Evolutionary conservation across 2,329 filamentous ascomycete species (phyloP).

Genomic region (Alternaria arborescens): DNA sequence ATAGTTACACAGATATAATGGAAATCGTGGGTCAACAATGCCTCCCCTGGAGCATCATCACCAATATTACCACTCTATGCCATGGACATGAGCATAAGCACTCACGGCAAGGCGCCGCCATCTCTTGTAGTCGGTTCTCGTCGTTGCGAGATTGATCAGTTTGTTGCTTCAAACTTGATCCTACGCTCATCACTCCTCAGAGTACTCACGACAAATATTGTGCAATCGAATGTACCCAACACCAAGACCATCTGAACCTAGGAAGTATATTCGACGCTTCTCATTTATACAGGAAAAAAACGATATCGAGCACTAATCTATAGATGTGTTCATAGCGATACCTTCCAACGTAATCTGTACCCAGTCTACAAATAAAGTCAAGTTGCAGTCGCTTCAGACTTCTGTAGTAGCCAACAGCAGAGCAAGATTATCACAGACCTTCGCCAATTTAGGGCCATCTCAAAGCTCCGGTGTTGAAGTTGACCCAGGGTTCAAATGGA

Average conservation of each 20-base stretch:
- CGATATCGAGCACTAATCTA: neutral
- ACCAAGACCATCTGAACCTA: neutral
- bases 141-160: neutral
- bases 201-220: neutral
- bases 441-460: neutral
- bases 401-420: neutral
- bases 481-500: neutral
- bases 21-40: neutral
- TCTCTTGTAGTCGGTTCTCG: neutral
- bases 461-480: neutral
- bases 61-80: neutral
- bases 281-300: neutral
- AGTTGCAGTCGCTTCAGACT: too few species aligned
- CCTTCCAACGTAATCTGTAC: too few species aligned
- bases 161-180: neutral
- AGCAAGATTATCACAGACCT: neutral
- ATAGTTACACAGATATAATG: neutral
- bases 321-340: neutral
- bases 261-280: neutral
- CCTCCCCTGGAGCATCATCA: neutral
- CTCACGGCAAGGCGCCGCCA: neutral
- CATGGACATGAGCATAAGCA: neutral
- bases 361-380: too few species aligned
- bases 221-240: neutral
- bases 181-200: neutral